Conservation (phyloP, 345 rosid genomes). For the Salix caprea region DNA sequence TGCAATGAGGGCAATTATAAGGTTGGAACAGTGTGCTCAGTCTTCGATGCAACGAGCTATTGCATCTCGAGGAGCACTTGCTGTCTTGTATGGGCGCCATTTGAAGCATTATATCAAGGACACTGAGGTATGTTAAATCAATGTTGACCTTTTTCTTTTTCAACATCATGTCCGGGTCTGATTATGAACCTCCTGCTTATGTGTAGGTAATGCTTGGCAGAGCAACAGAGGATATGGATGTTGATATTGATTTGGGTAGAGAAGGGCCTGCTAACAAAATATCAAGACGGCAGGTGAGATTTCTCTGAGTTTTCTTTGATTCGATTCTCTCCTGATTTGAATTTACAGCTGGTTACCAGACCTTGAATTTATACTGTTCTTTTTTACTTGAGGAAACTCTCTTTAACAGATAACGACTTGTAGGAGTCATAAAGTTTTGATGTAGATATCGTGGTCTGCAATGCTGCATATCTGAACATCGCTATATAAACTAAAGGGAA, state of each 20-base stretch:
- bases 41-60: constrained; percentile 26
- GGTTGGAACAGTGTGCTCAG: constrained; percentile 31
- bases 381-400: no score
- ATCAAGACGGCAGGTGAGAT: constrained; percentile 31
- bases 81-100: constrained; percentile 24
- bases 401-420: no score
- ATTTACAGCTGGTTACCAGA: not conserved
- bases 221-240: constrained; percentile 30
- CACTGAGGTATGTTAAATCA: constrained; percentile 13
- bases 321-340: not conserved
- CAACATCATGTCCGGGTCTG: no score
- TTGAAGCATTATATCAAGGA: constrained; percentile 27
- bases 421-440: no score
- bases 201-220: constrained; percentile 29
- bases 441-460: no score
- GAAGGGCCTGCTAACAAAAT: constrained; percentile 35
- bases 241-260: constrained; percentile 30
- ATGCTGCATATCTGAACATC: no score
- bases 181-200: not conserved
- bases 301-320: not conserved
- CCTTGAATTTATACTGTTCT: not conserved
- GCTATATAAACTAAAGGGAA: no score
- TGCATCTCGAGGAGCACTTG: constrained; percentile 28
- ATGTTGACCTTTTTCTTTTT: not conserved
- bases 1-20: constrained; percentile 15